Conservation (phyloP, 805 yeast species). For the Wickerhamomyces pijperi region DNA sequence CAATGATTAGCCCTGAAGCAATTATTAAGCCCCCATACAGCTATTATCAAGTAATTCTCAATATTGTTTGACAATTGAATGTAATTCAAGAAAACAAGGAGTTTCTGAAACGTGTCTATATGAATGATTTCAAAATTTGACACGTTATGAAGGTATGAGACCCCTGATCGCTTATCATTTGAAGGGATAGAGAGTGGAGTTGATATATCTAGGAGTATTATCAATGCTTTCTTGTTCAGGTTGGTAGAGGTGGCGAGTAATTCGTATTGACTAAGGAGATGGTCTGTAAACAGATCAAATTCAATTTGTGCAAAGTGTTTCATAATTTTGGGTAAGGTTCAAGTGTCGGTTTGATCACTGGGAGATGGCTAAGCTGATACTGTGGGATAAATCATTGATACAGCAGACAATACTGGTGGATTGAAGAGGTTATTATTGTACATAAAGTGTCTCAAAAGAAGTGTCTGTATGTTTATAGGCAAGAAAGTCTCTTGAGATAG, state of each 20-base stretch:
- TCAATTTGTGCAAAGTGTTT: background rate
- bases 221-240: background rate
- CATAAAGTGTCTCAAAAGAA: too few species aligned
- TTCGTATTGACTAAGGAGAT: background rate
- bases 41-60: background rate
- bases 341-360: too few species aligned
- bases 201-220: background rate
- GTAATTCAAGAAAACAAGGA: conserved; percentile 4
- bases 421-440: too few species aligned
- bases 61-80: conserved; percentile 1
- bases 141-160: conserved; percentile 3
- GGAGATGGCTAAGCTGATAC: too few species aligned
- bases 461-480: too few species aligned
- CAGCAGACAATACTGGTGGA: too few species aligned
- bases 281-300: background rate
- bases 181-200: conserved; percentile 1
- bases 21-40: conserved; percentile 5
- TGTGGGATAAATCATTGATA: too few species aligned
- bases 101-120: background rate
- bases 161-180: conserved; percentile 5
- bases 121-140: conserved; percentile 3
- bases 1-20: background rate
- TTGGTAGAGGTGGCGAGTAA: too few species aligned
- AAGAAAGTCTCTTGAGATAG: too few species aligned
- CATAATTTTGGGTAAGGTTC: background rate